Base-by-base conservation (phyloP, 2,329 filamentous ascomycete species). In the Escovopsis sp. region DNA sequence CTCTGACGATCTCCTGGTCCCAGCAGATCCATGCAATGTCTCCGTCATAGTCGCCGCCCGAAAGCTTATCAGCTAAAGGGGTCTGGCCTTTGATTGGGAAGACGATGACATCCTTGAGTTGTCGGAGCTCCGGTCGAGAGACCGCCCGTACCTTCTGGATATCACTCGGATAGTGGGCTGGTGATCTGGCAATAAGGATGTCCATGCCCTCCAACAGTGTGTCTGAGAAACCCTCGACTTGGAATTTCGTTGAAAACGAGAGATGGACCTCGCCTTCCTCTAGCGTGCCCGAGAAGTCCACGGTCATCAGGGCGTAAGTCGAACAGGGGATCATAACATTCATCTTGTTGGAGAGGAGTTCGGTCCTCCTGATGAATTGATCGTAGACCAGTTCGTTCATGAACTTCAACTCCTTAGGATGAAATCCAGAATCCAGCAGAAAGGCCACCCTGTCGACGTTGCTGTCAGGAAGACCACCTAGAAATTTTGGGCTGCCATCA, bases 31-130 rank as follows among this genome's bases (percentile, higher is more conserved):
- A 88, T 5, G 82, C 74, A n/a, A 64, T 70, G 47, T 91, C 84
- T 0, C 84, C 84, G 48, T 89, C 84, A 47, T 87, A 89, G 51
- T 89, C 84, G 0, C 84, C 84, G 0, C 84, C 84, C 1, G 82
- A 84, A 0, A 89, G 64, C 50, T 79, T 78, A 8, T 76, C 72
- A 0, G 83, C 84, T 0, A 87, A 66, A 0, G 83, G 74, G 1
- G 60, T 62, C 24, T 68, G 54, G 0, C 82, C 82, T 45, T 70
- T 72, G 0, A 65, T 67, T 0, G 84, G 68, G 49, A 96, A 95
- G 0, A 95, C 71, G 12, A 91, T 68, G 1, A 94, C 78, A 50
- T 95, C 81, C 45, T 81, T 81, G 0, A 94, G 59, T 2, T 74
- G 72, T 3, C 78, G 72, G 0, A 89, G 61, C 35, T 77, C 68